A percentile compares a stretch with the other conserved stretches of the same genome.
These are phyloP conservation scores for Silene coronaria DNA, from an alignment of 179 eudicot genomes.

Conservation along the genomic window DNA sequence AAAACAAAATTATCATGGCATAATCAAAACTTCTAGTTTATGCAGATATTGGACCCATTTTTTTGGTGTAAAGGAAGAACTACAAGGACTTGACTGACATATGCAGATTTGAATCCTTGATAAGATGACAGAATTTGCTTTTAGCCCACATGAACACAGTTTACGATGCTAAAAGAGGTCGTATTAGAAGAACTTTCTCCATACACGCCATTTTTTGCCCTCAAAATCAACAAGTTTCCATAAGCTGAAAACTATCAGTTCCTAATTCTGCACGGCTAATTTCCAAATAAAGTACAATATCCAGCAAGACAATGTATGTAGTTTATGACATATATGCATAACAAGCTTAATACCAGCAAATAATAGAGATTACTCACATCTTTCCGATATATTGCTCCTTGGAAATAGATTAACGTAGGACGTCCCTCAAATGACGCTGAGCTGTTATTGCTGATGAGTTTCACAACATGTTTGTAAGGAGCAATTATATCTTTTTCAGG, in stretches of 20 bases:
- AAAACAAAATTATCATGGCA: background rate
- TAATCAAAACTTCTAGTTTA: background rate
- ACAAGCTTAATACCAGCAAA: background rate
- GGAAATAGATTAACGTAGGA: slow-evolving; percentile 68
- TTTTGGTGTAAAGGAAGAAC: too few relatives aligned
- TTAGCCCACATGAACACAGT: background rate
- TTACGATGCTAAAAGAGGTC: background rate
- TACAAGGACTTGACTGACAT: too few relatives aligned
- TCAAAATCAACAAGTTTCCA: background rate
- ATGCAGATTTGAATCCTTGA: too few relatives aligned
- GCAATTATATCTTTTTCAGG: slow-evolving; percentile 86
- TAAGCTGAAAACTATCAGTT: background rate
- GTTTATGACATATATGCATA: slow-evolving; percentile 11
- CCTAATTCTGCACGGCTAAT: background rate
- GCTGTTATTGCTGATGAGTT: slow-evolving; percentile 30
- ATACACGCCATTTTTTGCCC: background rate
- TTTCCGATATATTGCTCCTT: slow-evolving; percentile 92
- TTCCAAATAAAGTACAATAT: background rate
- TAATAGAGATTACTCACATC: slow-evolving; percentile 56
- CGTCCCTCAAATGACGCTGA: slow-evolving; percentile 63
- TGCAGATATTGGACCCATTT: background rate
- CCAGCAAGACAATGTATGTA: background rate
- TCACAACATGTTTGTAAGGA: slow-evolving; percentile 88
- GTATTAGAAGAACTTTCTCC: too few relatives aligned
- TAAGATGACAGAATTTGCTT: background rate